Evolutionary conservation across 2,329 filamentous ascomycete genomes (phyloP).

Genomic region (Penicillium occitanis): DNA sequence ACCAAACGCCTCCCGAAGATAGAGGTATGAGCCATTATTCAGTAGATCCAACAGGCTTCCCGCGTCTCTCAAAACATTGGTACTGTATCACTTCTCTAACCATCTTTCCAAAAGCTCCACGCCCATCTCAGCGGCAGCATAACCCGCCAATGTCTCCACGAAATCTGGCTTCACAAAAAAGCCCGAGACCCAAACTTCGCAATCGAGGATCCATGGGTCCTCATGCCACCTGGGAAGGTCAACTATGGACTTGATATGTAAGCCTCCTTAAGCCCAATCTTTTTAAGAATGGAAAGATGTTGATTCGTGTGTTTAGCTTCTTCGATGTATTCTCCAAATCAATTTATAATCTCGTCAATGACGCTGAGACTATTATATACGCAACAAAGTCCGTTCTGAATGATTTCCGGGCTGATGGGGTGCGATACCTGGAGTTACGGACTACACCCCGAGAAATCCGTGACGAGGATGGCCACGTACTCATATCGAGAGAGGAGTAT

Average conservation of each 20-base stretch:
- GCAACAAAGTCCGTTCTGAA: conserved; percentile 65
- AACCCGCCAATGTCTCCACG: conserved; percentile 67
- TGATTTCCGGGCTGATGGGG: conserved; percentile 68
- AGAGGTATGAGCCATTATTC: conserved; percentile 30
- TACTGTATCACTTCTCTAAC: not conserved
- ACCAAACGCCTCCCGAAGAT: conserved; percentile 38
- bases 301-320: conserved; percentile 55
- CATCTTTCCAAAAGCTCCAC: conserved; percentile 60
- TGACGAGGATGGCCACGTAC: conserved; percentile 30
- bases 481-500: conserved; percentile 63
- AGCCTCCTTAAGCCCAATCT: conserved; percentile 23
- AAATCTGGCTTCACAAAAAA: conserved; percentile 68
- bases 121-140: conserved; percentile 80
- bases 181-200: conserved; percentile 49
- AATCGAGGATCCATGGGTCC: conserved; percentile 66
- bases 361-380: conserved; percentile 58
- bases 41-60: not conserved
- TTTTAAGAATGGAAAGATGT: not conserved
- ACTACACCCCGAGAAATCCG: conserved; percentile 71
- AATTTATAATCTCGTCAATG: conserved; percentile 73
- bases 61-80: not conserved
- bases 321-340: conserved; percentile 76
- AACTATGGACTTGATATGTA: conserved; percentile 70
- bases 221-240: conserved; percentile 69
- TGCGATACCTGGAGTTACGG: conserved; percentile 75